Conservation (phyloP, 345 rosid species). For the Acer yangbiense region DNA sequence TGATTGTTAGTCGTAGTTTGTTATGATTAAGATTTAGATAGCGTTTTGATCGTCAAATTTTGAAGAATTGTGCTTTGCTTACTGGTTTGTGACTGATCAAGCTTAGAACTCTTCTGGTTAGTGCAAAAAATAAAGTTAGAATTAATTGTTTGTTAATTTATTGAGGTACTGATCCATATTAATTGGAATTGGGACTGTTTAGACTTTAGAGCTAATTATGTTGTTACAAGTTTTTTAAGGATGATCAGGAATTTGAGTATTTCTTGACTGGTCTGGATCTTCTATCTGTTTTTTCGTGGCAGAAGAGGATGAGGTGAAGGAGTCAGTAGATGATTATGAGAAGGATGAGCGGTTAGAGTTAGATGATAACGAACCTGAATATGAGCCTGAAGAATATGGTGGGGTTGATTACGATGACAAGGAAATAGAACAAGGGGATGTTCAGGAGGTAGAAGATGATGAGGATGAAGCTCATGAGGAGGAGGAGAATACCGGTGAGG, state of each 20-base stretch:
- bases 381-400: constrained; percentile 58
- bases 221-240: constrained; percentile 15
- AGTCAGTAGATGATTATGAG: constrained; percentile 64
- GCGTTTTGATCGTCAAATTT: not conserved
- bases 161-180: not conserved
- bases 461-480: constrained; percentile 64
- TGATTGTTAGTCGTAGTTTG: not conserved
- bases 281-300: constrained; percentile 54
- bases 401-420: constrained; percentile 80
- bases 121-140: not conserved
- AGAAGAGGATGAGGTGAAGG: constrained; percentile 71
- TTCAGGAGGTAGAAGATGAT: constrained; percentile 45
- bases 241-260: constrained; percentile 31
- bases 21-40: not conserved
- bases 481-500: constrained; percentile 51
- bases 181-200: not conserved
- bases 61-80: not conserved
- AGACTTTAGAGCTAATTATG: constrained; percentile 1
- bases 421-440: constrained; percentile 62
- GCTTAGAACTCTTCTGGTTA: not conserved
- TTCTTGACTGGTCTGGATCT: constrained; percentile 46
- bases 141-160: not conserved
- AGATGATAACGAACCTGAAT: constrained; percentile 80
- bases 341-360: constrained; percentile 78
- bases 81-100: not conserved